These are phyloP conservation scores for Brassica hybrid DNA, from an alignment of 441 rosid species.

Conservation along the genomic window DNA sequence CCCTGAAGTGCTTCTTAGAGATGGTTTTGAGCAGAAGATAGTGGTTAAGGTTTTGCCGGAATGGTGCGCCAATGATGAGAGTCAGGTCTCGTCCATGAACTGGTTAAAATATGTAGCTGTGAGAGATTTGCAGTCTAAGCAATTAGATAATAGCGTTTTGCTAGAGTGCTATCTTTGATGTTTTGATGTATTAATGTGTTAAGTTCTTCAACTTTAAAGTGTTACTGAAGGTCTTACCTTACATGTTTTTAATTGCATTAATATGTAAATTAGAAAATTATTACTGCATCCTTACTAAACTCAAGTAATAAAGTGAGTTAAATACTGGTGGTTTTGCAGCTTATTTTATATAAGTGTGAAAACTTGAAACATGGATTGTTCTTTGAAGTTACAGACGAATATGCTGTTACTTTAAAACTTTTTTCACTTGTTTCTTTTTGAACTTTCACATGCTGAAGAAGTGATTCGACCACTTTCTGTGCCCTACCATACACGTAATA, in stretches of 20 bases:
- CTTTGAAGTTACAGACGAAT: not conserved
- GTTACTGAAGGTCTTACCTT: not conserved
- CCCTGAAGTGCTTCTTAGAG: slow-evolving; percentile 59
- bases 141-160: slow-evolving; percentile 51
- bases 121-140: slow-evolving; percentile 54
- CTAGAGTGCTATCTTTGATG: slow-evolving; percentile 67
- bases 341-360: not conserved
- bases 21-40: slow-evolving; percentile 62
- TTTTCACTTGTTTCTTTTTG: not conserved
- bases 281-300: not conserved
- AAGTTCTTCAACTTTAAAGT: not conserved
- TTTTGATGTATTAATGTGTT: slow-evolving; percentile 38
- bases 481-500: slow-evolving; percentile 4
- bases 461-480: slow-evolving; percentile 15
- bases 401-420: not conserved
- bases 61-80: slow-evolving; percentile 49
- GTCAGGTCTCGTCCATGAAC: slow-evolving; percentile 38
- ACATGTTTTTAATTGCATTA: not conserved
- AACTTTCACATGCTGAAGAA: slow-evolving; percentile 16
- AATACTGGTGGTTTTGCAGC: not conserved
- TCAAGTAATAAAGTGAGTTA: not conserved
- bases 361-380: not conserved
- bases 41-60: slow-evolving; percentile 69
- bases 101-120: slow-evolving; percentile 48
- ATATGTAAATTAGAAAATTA: not conserved